Evolutionary conservation across 352 stramenopile species (phyloP).

Genomic region (Pythium aristosporum): DNA sequence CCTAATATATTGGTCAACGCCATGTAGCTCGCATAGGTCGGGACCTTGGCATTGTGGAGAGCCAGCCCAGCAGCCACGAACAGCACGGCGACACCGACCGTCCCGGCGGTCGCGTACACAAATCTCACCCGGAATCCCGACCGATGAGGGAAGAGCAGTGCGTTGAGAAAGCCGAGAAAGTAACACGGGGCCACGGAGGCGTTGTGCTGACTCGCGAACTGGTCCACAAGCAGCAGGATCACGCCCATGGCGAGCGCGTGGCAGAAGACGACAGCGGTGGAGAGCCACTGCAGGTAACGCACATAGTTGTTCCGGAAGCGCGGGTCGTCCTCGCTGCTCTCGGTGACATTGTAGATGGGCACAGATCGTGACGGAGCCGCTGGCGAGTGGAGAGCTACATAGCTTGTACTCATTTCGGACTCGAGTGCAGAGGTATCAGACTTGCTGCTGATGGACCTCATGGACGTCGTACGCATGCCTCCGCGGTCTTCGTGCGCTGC

Average conservation of each 20-base stretch:
- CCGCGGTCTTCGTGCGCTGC: slow-evolving; percentile 25
- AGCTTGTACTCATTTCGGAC: not conserved
- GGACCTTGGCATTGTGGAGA: slow-evolving; percentile 21
- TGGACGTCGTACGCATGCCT: slow-evolving; percentile 21
- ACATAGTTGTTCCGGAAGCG: slow-evolving; percentile 34
- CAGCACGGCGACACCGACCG: slow-evolving; percentile 16
- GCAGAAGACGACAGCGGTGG: slow-evolving; percentile 31
- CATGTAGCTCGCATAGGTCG: slow-evolving; percentile 34
- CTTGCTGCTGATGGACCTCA: not conserved
- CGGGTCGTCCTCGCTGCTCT: not conserved
- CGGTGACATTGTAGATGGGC: not conserved
- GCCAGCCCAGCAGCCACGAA: slow-evolving; percentile 16
- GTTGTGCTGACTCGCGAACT: slow-evolving; percentile 24
- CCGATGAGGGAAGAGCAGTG: slow-evolving; percentile 42
- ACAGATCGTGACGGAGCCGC: not conserved
- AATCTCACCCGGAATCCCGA: slow-evolving; percentile 47
- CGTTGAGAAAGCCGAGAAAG: slow-evolving; percentile 44
- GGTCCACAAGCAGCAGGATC: slow-evolving; percentile 38
- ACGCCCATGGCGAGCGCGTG: slow-evolving; percentile 37
- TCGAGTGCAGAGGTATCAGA: not conserved
- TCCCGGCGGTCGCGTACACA: slow-evolving; percentile 31
- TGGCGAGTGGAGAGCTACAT: slow-evolving; percentile 11
- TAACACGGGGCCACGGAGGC: slow-evolving; percentile 37
- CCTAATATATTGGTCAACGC: slow-evolving; percentile 35
- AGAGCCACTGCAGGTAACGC: slow-evolving; percentile 31